Conservation (phyloP, 2,329 filamentous ascomycete genomes). For the Fusarium sp. region DNA sequence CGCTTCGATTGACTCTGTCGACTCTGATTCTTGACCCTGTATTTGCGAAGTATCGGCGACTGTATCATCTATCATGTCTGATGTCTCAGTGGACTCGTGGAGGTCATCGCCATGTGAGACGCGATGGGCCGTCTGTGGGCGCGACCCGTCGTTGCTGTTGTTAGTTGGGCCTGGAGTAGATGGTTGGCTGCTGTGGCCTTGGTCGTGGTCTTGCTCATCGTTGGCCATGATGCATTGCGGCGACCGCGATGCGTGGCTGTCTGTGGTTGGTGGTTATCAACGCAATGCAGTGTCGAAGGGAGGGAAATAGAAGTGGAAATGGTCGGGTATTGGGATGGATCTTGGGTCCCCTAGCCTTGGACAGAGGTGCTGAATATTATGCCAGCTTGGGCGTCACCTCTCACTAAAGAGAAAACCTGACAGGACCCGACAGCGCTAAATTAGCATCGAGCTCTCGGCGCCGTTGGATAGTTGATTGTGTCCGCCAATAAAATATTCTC, state of each 20-base stretch:
- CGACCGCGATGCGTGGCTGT: slow-evolving; percentile 24
- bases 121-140: slow-evolving; percentile 44
- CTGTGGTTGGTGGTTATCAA: slow-evolving; percentile 18
- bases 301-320: slow-evolving; percentile 23
- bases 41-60: slow-evolving; percentile 24
- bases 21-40: not conserved
- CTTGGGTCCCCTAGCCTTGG: not conserved
- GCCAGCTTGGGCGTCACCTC: slow-evolving; percentile 18
- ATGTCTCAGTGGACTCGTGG: slow-evolving; percentile 30
- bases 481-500: not conserved
- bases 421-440: slow-evolving; percentile 21
- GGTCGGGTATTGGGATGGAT: slow-evolving; percentile 26
- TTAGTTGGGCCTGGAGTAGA: slow-evolving; percentile 30
- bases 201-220: slow-evolving; percentile 46
- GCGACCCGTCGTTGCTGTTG: slow-evolving; percentile 27
- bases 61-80: slow-evolving; percentile 30
- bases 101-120: slow-evolving; percentile 32
- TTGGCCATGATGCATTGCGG: slow-evolving; percentile 53
- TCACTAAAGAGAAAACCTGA: slow-evolving; percentile 35
- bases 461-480: not conserved
- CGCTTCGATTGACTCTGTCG: slow-evolving; percentile 22
- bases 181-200: slow-evolving; percentile 26
- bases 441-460: not conserved
- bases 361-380: slow-evolving; percentile 23
- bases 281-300: slow-evolving; percentile 16